These are phyloP conservation scores for Dactylellina haptotyla DNA, from an alignment of 2,329 filamentous ascomycete genomes.

Conservation along the genomic window DNA sequence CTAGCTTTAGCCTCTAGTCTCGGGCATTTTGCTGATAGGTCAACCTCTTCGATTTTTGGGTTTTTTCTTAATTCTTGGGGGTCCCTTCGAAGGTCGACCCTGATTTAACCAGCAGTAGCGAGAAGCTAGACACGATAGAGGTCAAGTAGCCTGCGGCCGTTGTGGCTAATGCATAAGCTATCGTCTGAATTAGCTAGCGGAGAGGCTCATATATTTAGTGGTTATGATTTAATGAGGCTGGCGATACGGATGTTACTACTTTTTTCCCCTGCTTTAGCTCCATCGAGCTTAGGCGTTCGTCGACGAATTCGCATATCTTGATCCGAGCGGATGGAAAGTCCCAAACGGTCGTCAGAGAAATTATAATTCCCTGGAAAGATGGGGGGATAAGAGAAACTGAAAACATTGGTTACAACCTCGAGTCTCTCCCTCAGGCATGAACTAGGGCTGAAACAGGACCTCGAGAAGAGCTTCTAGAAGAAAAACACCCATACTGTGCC, in stretches of 20 bases:
- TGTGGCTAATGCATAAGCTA: constrained; percentile 35
- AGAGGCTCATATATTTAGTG: constrained; percentile 22
- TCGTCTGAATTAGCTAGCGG: constrained; percentile 6
- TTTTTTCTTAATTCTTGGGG: neutral
- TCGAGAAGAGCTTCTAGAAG: constrained; percentile 53
- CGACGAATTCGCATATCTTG: constrained; percentile 36
- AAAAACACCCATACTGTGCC: constrained; percentile 5
- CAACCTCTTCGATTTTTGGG: neutral
- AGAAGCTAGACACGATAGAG: constrained; percentile 8
- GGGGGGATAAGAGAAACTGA: constrained; percentile 21
- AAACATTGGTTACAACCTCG: constrained; percentile 36
- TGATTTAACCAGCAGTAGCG: constrained; percentile 28
- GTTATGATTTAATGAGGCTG: constrained; percentile 35
- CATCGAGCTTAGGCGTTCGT: constrained; percentile 22
- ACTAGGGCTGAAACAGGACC: constrained; percentile 52
- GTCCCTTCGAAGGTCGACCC: neutral
- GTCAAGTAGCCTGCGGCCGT: neutral
- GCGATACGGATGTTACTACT: constrained; percentile 16
- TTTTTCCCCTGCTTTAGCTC: constrained; percentile 34
- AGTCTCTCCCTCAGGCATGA: constrained; percentile 30
- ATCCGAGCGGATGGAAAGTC: constrained; percentile 44
- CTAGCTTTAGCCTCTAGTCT: neutral
- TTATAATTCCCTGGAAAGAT: constrained; percentile 35
- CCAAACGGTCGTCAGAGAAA: constrained; percentile 28
- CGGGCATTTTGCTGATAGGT: neutral